A percentile compares a stretch with the other conserved stretches of the same genome.
phyloP scores from a whole-genome alignment of 2,329 filamentous ascomycete species.

The Stachybotrys chartarum region DNA sequence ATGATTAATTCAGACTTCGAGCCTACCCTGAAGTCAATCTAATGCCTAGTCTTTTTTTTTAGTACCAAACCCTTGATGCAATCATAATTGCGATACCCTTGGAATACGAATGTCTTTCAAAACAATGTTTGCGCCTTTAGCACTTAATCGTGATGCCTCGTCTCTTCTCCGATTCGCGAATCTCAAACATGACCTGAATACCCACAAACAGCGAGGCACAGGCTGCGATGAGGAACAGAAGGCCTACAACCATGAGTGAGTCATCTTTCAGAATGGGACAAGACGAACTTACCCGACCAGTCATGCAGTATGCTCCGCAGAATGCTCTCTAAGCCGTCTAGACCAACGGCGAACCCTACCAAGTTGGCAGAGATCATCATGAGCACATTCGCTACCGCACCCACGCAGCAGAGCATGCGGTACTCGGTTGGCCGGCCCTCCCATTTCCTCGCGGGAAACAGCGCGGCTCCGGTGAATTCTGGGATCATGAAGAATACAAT shows the following conservation, averaged over 20 bases:
- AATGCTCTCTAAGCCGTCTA: constrained; percentile 79
- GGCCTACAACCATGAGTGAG: constrained; percentile 38
- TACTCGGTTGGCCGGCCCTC: constrained; percentile 63
- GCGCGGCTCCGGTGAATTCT: constrained; percentile 62
- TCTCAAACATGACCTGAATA: constrained; percentile 93
- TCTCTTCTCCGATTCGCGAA: constrained; percentile 76
- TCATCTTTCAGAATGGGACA: not conserved
- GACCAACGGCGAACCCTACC: constrained; percentile 86
- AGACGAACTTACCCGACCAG: constrained; percentile 49
- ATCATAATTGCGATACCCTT: not conserved
- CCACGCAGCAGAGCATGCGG: constrained; percentile 71
- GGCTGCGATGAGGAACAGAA: constrained; percentile 64
- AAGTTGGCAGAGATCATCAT: constrained; percentile 97
- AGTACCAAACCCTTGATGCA: not conserved
- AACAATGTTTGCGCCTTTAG: constrained; percentile 26
- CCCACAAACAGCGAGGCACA: constrained; percentile 75
- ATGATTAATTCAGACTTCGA: too few species aligned
- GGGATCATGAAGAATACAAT: constrained; percentile 90
- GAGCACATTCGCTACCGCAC: constrained; percentile 75
- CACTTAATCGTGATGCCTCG: constrained; percentile 80
- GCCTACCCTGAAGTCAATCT: not conserved
- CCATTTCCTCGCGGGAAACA: constrained; percentile 72
- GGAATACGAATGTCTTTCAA: not conserved
- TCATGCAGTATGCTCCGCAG: constrained; percentile 68
- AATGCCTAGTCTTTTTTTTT: not conserved